Conservation (phyloP, 2,329 filamentous ascomycete species). For the Sphaerulina musiva region DNA sequence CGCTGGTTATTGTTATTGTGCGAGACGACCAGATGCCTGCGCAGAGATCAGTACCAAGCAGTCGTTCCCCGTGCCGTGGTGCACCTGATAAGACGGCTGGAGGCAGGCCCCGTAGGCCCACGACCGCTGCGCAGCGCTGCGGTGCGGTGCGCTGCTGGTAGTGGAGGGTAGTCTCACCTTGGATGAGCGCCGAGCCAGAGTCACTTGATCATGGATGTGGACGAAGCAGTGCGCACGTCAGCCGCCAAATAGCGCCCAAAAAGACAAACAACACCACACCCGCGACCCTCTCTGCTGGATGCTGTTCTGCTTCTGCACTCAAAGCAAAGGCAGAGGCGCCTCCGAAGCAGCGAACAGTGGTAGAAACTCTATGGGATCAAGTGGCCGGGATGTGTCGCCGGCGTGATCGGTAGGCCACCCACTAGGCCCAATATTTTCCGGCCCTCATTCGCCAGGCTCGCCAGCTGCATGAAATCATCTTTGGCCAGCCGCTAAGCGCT, state of each 20-base stretch:
- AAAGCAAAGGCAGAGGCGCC: no score
- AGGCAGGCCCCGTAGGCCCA: background rate
- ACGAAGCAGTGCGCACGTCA: background rate
- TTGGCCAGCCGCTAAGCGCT: background rate
- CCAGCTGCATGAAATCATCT: background rate
- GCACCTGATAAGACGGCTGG: conserved; percentile 9
- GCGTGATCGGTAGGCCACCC: background rate
- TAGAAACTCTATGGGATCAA: background rate
- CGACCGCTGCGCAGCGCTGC: conserved; percentile 5
- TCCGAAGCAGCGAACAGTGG: background rate
- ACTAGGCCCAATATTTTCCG: background rate
- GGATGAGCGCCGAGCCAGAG: background rate
- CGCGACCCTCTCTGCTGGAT: background rate
- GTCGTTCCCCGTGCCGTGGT: conserved; percentile 8
- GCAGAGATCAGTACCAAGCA: conserved; percentile 4
- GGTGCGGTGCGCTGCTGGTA: background rate
- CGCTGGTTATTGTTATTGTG: conserved; percentile 1
- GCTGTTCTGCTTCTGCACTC: background rate
- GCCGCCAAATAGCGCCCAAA: background rate
- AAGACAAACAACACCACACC: background rate
- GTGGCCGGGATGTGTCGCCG: background rate
- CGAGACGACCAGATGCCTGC: conserved; percentile 1
- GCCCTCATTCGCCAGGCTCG: background rate
- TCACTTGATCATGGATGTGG: background rate
- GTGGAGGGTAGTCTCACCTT: conserved; percentile 1